Conservation (phyloP, 2,329 filamentous ascomycete genomes). For the Trichoderma hamatum region DNA sequence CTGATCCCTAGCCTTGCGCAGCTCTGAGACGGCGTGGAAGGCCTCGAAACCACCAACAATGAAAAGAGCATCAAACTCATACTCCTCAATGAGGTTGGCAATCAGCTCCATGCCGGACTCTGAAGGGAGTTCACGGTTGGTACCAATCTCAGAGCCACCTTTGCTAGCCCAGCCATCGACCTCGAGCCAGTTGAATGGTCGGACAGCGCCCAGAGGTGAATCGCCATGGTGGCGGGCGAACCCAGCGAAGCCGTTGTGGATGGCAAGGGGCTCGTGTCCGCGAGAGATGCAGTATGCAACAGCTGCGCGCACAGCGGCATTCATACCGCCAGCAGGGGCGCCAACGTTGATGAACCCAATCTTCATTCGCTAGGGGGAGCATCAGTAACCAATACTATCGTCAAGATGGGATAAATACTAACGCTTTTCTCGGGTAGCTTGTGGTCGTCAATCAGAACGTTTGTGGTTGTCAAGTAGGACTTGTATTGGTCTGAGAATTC, state of each 20-base stretch:
- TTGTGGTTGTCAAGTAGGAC: conserved; percentile 89
- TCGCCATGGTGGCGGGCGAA: conserved; percentile 89
- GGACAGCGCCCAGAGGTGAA: conserved; percentile 77
- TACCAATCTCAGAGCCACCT: conserved; percentile 96
- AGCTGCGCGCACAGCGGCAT: conserved; percentile 89
- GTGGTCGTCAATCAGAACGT: conserved; percentile 70
- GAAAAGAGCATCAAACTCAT: conserved; percentile 89
- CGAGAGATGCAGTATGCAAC: conserved; percentile 90
- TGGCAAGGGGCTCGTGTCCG: conserved; percentile 89
- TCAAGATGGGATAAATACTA: conserved; percentile 34
- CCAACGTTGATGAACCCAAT: conserved; percentile 97
- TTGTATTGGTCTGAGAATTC: conserved; percentile 93
- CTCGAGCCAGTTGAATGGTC: conserved; percentile 88
- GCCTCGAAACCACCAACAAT: conserved; percentile 95
- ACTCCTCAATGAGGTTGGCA: conserved; percentile 79
- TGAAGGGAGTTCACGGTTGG: conserved; percentile 87
- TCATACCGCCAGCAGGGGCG: conserved; percentile 96
- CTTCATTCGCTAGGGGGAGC: conserved; percentile 71
- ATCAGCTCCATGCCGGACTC: conserved; percentile 83
- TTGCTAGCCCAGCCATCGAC: conserved; percentile 95
- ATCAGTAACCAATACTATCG: neutral
- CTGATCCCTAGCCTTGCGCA: conserved; percentile 76
- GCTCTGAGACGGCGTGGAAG: conserved; percentile 86
- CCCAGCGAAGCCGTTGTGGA: conserved; percentile 96
- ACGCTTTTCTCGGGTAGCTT: conserved; percentile 72